phyloP scores from a whole-genome alignment of 495 filamentous ascomycete species.

The Daldinia bambusicola region DNA sequence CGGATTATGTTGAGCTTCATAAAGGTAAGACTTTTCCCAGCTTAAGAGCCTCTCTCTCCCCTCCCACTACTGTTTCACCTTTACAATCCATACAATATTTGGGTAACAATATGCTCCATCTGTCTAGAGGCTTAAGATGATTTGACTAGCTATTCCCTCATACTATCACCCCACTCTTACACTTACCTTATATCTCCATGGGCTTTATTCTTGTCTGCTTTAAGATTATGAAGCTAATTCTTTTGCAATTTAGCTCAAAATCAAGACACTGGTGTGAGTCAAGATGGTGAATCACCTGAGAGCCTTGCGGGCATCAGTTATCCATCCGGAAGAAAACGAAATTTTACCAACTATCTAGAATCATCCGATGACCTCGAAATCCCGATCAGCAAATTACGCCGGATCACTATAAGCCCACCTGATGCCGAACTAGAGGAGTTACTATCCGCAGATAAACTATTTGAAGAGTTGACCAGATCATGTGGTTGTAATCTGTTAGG shows the following conservation, averaged over 20 bases:
- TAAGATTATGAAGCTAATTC: neutral
- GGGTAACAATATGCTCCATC: neutral
- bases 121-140: neutral
- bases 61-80: neutral
- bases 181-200: neutral
- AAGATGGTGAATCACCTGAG: neutral
- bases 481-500: no score
- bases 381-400: neutral
- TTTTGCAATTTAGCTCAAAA: neutral
- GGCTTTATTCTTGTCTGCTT: neutral
- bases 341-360: neutral
- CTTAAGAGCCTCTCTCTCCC: neutral
- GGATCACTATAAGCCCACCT: neutral
- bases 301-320: neutral
- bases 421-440: neutral
- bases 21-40: neutral
- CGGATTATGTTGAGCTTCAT: neutral
- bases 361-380: neutral
- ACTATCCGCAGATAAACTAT: neutral
- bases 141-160: neutral
- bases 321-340: neutral
- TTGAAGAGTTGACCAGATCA: no score
- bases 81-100: neutral
- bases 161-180: neutral
- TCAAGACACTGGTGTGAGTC: neutral